Base-by-base conservation (phyloP, 1,139 yeast genomes). In the Citeromyces hawaiiensis region DNA sequence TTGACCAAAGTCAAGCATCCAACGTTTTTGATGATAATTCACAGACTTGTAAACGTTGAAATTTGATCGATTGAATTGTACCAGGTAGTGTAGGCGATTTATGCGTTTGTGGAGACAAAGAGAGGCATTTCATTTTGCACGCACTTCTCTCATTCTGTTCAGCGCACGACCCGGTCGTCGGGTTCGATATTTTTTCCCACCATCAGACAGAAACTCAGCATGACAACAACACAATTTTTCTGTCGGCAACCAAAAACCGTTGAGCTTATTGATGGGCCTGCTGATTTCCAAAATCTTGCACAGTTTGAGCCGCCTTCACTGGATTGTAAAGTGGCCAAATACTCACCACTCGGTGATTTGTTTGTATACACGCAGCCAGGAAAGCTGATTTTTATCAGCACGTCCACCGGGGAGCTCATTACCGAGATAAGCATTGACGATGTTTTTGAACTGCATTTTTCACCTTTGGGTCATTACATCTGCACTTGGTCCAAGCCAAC, bases 401-500 rank as follows among this genome's bases (percentile, higher is more conserved):
- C 93, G n/a, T 62, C 61, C 13, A 53, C 66, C 5, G 78, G 78
- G 23, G 53, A 55, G 7, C 45, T 62, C 29, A 53, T 69, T 39
- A 59, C 67, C 38, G 62, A 58, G 14, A 56, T 83, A 39, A 72
- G 67, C 27, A 61, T 74, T 33, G 55, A 64, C 23, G 87, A 83
- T 46, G 83, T 83, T 17, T 77, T 80, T 51, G 97, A 91, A 54
- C 61, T 91, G 51, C 77, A 76, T 48, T 86, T 91, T 55, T 85
- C 96, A 10, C 95, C 96, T 9, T 68, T 76, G 41, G 97, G 96
- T n/a, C 74, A 78, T 37, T 88, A 68, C 55, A 61, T 91, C 47
- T 75, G 87, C 49, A 75, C 94, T 38, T 93, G 97, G 96, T 87
- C 88, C 51, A 83, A 88, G 53, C 95, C 97, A 10, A 57, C 76